A percentile compares a stretch with the other conserved stretches of the same genome.
Conservation (phyloP, 148 eudicot genomes). For the Spergularia bocconei region DNA sequence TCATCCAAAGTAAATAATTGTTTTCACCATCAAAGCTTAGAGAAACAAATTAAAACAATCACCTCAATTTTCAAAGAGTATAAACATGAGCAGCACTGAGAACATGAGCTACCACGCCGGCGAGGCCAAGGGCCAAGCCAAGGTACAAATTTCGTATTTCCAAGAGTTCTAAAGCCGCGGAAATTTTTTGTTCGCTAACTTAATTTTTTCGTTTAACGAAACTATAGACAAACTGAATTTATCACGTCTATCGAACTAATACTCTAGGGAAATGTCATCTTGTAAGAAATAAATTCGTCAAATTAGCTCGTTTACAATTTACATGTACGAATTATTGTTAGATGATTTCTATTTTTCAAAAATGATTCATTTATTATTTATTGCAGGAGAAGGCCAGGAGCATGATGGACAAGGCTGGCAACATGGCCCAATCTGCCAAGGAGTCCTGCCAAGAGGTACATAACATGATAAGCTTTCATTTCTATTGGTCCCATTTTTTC, state of each 20-base stretch:
- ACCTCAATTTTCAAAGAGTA: neutral
- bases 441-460: conserved; percentile 15
- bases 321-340: too few species aligned
- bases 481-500: neutral
- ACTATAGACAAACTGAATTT: too few species aligned
- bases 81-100: conserved; percentile 23
- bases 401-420: conserved; percentile 5
- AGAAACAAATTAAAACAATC: neutral
- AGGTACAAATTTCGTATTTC: conserved; percentile 1
- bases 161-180: too few species aligned
- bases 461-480: neutral
- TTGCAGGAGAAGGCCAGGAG: conserved; percentile 6
- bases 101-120: conserved; percentile 24
- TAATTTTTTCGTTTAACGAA: too few species aligned
- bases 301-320: too few species aligned
- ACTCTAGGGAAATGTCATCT: too few species aligned
- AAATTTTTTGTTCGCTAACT: too few species aligned
- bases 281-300: too few species aligned
- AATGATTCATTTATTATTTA: too few species aligned
- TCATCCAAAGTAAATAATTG: neutral
- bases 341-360: too few species aligned
- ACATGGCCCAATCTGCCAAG: conserved; percentile 16
- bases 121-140: conserved; percentile 27
- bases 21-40: neutral
- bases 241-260: too few species aligned